Evolutionary conservation across 768 basidiomycete genomes (phyloP).

Genomic region (Suillus subalutaceus): DNA sequence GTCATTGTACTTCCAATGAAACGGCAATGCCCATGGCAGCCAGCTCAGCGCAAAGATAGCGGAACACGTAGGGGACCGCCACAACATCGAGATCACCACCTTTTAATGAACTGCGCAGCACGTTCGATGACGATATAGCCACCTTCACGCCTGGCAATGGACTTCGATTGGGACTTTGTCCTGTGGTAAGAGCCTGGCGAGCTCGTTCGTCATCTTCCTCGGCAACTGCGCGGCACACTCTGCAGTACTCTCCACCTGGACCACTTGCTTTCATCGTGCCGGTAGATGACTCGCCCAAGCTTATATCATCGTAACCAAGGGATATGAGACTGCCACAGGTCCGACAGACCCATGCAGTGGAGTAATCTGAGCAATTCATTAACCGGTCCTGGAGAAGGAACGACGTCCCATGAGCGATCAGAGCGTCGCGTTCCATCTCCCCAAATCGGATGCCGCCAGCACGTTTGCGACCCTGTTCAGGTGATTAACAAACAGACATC

Average conservation of each 20-base stretch:
- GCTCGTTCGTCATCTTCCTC: conserved; percentile 66
- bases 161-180: conserved; percentile 44
- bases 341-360: conserved; percentile 98
- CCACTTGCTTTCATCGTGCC: conserved; percentile 61
- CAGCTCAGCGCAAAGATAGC: conserved; percentile 92
- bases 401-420: conserved; percentile 97
- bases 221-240: conserved; percentile 81
- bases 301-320: conserved; percentile 91
- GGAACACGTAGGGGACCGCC: conserved; percentile 93
- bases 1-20: conserved; percentile 73
- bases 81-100: conserved; percentile 92
- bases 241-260: conserved; percentile 91
- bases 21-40: conserved; percentile 98
- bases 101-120: conserved; percentile 59
- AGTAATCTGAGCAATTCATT: conserved; percentile 99
- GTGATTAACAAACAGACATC: conserved; percentile 6
- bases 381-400: conserved; percentile 97
- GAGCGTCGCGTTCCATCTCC: conserved; percentile 99
- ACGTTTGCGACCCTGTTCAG: conserved; percentile 86
- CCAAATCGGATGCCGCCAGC: conserved; percentile 99
- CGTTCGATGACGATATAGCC: conserved; percentile 66
- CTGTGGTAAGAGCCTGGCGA: conserved; percentile 61
- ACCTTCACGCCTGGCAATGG: conserved; percentile 60
- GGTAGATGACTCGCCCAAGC: conserved; percentile 62
- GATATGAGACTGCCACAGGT: conserved; percentile 95